Evolutionary conservation across 2,329 filamentous ascomycete species (phyloP).

Genomic region (Sporothrix schenckii): DNA sequence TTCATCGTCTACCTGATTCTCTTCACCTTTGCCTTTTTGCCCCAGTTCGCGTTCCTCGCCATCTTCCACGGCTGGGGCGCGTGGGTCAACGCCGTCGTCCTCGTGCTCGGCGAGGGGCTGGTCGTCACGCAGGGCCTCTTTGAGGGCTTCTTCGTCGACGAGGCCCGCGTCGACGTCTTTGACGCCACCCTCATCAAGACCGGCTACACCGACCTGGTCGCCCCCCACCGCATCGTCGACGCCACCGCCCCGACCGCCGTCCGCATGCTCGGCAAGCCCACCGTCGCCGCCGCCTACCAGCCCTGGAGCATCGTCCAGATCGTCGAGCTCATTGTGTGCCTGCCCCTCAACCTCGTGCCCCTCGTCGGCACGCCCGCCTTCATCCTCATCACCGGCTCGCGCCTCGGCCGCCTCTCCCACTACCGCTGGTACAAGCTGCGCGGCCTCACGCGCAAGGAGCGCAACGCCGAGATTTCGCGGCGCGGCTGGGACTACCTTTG

Average conservation of each 20-base stretch:
- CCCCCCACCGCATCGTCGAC: conserved; percentile 66
- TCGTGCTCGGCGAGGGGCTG: conserved; percentile 81
- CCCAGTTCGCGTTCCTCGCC: conserved; percentile 84
- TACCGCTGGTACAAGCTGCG: conserved; percentile 86
- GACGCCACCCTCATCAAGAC: conserved; percentile 79
- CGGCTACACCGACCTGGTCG: conserved; percentile 69
- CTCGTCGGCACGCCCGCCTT: conserved; percentile 82
- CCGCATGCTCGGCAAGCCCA: conserved; percentile 80
- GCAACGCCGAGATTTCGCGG: conserved; percentile 67
- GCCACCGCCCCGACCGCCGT: conserved; percentile 71
- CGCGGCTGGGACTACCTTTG: conserved; percentile 83
- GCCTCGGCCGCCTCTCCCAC: conserved; percentile 85
- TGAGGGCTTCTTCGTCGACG: conserved; percentile 80
- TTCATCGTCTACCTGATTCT: conserved; percentile 80
- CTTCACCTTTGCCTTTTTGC: conserved; percentile 85
- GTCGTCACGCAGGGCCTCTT: conserved; percentile 72
- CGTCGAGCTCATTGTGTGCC: conserved; percentile 74
- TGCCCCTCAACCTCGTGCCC: conserved; percentile 86
- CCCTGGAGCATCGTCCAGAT: conserved; percentile 93
- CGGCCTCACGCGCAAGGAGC: conserved; percentile 72
- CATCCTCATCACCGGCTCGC: conserved; percentile 81
- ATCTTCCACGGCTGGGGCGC: conserved; percentile 86
- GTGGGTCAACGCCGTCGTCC: conserved; percentile 85
- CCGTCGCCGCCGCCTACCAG: conserved; percentile 73
- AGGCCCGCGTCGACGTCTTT: conserved; percentile 78